Base-by-base conservation (phyloP, 805 yeast species). In the Tetrapisispora pingtungensis region DNA sequence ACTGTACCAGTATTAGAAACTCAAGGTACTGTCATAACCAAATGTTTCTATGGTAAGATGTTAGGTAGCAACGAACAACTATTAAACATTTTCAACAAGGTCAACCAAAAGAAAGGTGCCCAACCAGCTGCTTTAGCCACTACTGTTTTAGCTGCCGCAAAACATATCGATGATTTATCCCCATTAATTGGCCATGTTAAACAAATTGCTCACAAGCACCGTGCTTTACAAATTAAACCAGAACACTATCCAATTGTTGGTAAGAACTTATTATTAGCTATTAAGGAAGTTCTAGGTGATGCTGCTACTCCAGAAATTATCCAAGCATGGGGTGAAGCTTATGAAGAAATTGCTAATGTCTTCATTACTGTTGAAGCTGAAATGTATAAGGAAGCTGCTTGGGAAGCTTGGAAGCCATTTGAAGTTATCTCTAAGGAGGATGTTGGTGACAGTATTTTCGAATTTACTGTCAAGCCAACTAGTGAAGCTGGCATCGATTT, bases 231-330 rank as follows among this genome's bases (percentile, higher is more conserved):
- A 54, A 71, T 81, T 36, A 58, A 64, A 48, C 75, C 87, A 3
- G 82, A 77, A 45, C 86, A 81, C 46, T 81, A 81, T 53, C 76
- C 78, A 19, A 68, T 77, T 50, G 87, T 81, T 28, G 89, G 87
- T 26, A 56, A 60, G 27, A 69, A 72, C 47, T 61, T 83, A n/a
- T 56, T 81, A 28, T 64, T 64, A 24, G 76, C 86, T 13, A 69
- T 83, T 60, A 57, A 61, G 34, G 71, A 72, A 44, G 69, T 77
- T 34, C 63, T 81, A 31, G 85, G 84, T 5, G 71, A 65, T 36
- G 71, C 68, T n/a, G 84, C 84, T n/a, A 76, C 77, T 17, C 70
- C 67, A 3, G 77, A 70, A 35, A 74, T 82, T 43, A 51, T 79
- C 37, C 70, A 65, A 22, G 85, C 86, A 10, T 82, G 87, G 85